Evolutionary conservation across 2,329 filamentous ascomycete species (phyloP), one percentile per base, ranked within the genome.

Genomic region (Arachnopeziza araneosa): DNA sequence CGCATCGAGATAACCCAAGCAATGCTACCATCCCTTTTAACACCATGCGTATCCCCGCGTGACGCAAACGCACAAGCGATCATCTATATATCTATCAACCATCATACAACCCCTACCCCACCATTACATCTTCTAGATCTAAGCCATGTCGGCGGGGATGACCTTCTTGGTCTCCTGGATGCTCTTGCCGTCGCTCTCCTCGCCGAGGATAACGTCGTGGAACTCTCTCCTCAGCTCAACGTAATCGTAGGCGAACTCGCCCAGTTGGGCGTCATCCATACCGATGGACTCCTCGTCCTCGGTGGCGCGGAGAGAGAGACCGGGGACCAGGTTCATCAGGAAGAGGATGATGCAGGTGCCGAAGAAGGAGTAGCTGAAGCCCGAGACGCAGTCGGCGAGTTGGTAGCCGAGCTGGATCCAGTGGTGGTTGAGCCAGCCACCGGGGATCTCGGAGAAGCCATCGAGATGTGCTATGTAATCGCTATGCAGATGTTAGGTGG

Each of bases 161-260:
- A 19, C 36, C 12, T 44, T 44, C 36, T 44, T 44, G 12, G 36
- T 5, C 36, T 44, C 36, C 36, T 44, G 12, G 6, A 44, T 44
- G 36, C 50, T 52, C 50, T 54, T 54, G 22, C 22, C 26, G 44
- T 60, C 61, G 54, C 59, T 60, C 19, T 57, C 64, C 6, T 65
- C 65, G 49, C 53, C 50, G 1, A 56, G 61, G 30, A 70, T 44
- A 14, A 44, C 69, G 55, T 73, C 77, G 22, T 75, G 60, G 22
- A 89, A 81, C 66, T 90, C 87, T 63, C 90, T 80, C 22, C 84
- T 88, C 65, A 95, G 79, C 79, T 96, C 91, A 66, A 96, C 70
- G 49, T 96, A 96, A 75, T 96, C 92, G 74, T 96, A 96, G n/a
- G 91, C 92, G 73, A 95, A 96, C 77, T 96, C 92, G 73, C 92